Evolutionary conservation across 2,329 filamentous ascomycete genomes (phyloP).

Genomic region (Xylaria sp.): DNA sequence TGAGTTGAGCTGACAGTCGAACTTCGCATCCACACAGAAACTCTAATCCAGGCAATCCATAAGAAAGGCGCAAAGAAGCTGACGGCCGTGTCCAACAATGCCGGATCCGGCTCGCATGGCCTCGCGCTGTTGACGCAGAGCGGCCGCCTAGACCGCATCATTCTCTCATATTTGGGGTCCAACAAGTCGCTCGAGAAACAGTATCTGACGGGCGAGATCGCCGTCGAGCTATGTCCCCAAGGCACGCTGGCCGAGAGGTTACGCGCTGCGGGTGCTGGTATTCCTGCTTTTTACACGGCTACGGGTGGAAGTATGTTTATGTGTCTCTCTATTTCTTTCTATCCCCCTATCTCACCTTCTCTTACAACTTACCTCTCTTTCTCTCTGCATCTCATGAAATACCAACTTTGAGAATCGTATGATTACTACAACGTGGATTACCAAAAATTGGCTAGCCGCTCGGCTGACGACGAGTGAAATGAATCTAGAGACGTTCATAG

Average conservation of each 20-base stretch:
- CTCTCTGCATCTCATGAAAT: too few relatives aligned
- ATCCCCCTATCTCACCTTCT: not conserved
- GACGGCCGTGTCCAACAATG: constrained; percentile 85
- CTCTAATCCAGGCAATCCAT: constrained; percentile 75
- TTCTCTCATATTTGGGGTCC: constrained; percentile 79
- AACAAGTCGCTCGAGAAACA: constrained; percentile 81
- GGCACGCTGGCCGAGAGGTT: constrained; percentile 79
- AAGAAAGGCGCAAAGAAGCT: constrained; percentile 69
- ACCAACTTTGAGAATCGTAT: not conserved
- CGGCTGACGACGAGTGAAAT: constrained; percentile 5
- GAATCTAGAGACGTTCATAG: constrained; percentile 68
- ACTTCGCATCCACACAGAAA: constrained; percentile 60
- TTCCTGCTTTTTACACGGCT: constrained; percentile 84
- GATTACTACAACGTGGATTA: too few relatives aligned
- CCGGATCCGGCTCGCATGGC: constrained; percentile 75
- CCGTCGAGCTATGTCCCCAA: constrained; percentile 80
- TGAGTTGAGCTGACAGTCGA: constrained; percentile 13
- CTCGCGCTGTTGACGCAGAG: constrained; percentile 75
- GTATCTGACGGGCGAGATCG: constrained; percentile 79
- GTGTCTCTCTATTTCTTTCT: constrained; percentile 43
- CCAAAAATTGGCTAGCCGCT: not conserved
- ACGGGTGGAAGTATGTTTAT: constrained; percentile 73
- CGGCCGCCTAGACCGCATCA: constrained; percentile 77
- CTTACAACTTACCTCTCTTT: not conserved
- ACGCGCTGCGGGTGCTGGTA: constrained; percentile 78